A percentile compares a stretch with the other conserved stretches of the same genome.
Evolutionary conservation across 2,329 filamentous ascomycete species (phyloP).

Genomic region (Trichoderma sp.): DNA sequence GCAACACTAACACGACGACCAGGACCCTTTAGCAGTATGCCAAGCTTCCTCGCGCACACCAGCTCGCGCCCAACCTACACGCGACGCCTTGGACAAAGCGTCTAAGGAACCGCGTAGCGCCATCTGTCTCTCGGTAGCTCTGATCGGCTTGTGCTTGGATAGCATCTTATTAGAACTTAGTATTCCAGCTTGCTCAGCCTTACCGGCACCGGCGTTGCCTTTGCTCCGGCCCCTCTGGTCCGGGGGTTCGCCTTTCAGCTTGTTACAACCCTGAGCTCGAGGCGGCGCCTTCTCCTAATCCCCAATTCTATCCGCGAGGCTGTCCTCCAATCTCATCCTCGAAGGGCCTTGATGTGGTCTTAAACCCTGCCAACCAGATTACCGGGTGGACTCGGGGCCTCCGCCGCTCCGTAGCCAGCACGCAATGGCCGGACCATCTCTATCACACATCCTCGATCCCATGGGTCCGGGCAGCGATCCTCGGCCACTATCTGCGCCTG

Average conservation of each 20-base stretch:
- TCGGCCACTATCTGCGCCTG: neutral
- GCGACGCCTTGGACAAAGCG: slow-evolving; percentile 3
- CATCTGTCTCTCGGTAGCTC: slow-evolving; percentile 12
- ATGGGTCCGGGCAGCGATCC: slow-evolving; percentile 25
- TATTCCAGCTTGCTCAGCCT: slow-evolving; percentile 9
- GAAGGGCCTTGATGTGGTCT: slow-evolving; percentile 8
- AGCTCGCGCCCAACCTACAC: neutral
- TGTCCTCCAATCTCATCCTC: neutral
- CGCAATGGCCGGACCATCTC: slow-evolving; percentile 34
- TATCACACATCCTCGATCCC: slow-evolving; percentile 35
- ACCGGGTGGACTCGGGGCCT: slow-evolving; percentile 12
- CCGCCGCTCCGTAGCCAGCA: slow-evolving; percentile 16
- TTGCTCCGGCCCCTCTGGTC: slow-evolving; percentile 3
- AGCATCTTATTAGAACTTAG: neutral
- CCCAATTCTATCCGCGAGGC: neutral
- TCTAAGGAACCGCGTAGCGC: neutral
- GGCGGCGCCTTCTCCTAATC: neutral
- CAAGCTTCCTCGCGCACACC: neutral
- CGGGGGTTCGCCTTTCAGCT: neutral
- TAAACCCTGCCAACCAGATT: neutral
- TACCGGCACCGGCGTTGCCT: slow-evolving; percentile 8
- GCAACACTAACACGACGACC: neutral
- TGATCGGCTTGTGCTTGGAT: neutral
- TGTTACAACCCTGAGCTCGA: neutral
- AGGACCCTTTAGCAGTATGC: neutral